Percentiles rank a stretch among this genome's conserved stretches.
Evolutionary conservation across 805 yeast genomes (phyloP).

Genomic region (Saturnispora gosingensis): DNA sequence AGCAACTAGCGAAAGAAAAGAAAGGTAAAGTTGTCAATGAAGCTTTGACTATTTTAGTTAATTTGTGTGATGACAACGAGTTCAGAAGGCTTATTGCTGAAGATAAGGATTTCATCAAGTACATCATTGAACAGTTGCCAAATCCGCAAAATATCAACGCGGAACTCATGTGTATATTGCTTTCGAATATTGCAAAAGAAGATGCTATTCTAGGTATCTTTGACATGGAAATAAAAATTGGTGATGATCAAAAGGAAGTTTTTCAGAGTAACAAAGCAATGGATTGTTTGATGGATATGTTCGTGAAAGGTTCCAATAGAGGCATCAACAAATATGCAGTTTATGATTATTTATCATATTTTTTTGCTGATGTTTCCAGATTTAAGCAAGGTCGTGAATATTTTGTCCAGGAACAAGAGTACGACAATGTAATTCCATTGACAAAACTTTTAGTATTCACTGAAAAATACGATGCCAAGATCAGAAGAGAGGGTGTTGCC

Average conservation of each 20-base stretch:
- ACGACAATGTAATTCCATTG: constrained; percentile 70
- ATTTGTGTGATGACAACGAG: constrained; percentile 61
- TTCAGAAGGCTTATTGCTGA: constrained; percentile 58
- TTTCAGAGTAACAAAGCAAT: constrained; percentile 53
- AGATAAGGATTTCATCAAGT: constrained; percentile 49
- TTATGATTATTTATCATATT: constrained; percentile 76
- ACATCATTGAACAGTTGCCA: constrained; percentile 40
- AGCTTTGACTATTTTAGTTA: constrained; percentile 72
- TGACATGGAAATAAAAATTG: constrained; percentile 27
- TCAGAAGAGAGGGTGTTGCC: constrained; percentile 87
- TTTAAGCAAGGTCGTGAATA: constrained; percentile 65
- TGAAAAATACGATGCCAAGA: constrained; percentile 64
- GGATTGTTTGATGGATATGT: constrained; percentile 81
- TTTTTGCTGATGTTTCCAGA: constrained; percentile 85
- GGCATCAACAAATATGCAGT: constrained; percentile 61
- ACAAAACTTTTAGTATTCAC: constrained; percentile 79
- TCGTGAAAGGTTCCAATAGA: constrained; percentile 75
- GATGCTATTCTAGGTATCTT: constrained; percentile 51
- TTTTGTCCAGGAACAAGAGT: constrained; percentile 60
- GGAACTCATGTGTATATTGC: constrained; percentile 72
- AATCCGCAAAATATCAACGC: constrained; percentile 56
- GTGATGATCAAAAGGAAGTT: constrained; percentile 29
- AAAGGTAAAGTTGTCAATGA: constrained; percentile 50
- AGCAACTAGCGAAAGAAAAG: constrained; percentile 43
- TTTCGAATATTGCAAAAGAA: constrained; percentile 79